Evolutionary conservation across 257 asterid genomes (phyloP), one percentile per base, ranked within the genome.

Genomic region (Solanum virginianum): DNA sequence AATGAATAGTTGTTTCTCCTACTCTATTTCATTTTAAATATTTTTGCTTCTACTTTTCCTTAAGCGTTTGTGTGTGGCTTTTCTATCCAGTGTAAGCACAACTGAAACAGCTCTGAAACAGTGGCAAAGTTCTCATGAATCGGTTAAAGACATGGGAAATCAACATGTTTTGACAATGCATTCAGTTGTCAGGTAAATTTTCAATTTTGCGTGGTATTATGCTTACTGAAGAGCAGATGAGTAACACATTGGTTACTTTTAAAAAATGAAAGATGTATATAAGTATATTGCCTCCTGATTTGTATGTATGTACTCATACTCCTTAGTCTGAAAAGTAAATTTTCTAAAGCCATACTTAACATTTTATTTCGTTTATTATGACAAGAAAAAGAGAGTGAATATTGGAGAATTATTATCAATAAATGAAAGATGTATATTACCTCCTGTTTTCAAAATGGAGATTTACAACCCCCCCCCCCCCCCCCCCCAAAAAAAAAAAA

Each of bases 111-210:
- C 95, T 85, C 22, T 89, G 82, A 87, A 79, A 22, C 86, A 83
- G 88, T 90, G 91, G 93, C 92, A 90, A 83, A 90, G 51, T 72
- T 88, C 90, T 55, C 92, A 90, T 43, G 90, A 88, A 57, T 89
- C 91, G 7, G 82, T 94, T 83, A 92, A 84, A 70, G 88, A 88
- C 88, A 94, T 93, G 94, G 90, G 90, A 69, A 85, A 87, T 66
- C 88, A 91, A 89, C 91, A 91, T 72, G 92, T 86, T 84, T 85
- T 91, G 12, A 71, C 90, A 22, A 72, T 91, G 80, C 89, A 84
- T 77, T 91, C 93, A 55, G 91, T 88, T 90, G 90, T 90, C 77
- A 90, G 97, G 98, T 94, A 49, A 26, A 32, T 54, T 65, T 88
- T 77, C 55, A 13, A 24, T 85, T 65, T 16, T 53, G 83, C 29